A percentile compares a stretch with the other conserved stretches of the same genome.
These are phyloP conservation scores for Venturia carpophila DNA, from an alignment of 2,329 filamentous ascomycete genomes.

Conservation along the genomic window DNA sequence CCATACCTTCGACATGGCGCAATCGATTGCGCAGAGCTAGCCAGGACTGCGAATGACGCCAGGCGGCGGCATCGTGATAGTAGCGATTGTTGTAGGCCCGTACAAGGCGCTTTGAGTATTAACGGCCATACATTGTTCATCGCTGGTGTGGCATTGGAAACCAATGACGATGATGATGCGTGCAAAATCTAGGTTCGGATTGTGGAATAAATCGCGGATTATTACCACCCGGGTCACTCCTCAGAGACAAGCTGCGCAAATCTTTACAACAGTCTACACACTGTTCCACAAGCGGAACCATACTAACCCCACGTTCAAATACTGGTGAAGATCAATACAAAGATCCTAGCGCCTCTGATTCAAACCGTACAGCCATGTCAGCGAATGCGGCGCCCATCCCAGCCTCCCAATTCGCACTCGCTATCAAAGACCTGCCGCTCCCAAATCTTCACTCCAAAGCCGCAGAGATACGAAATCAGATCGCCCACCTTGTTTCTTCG, in stretches of 20 bases:
- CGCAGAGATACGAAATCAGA: constrained; percentile 66
- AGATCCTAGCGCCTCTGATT: no score
- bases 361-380: constrained; percentile 44
- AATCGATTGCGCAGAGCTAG: not conserved
- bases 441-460: constrained; percentile 64
- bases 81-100: not conserved
- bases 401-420: constrained; percentile 55
- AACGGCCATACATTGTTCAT: constrained; percentile 18
- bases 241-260: not conserved
- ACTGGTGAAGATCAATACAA: not conserved
- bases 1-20: not conserved
- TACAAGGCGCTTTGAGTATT: constrained; percentile 10
- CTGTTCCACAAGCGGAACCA: not conserved
- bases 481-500: constrained; percentile 64
- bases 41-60: not conserved
- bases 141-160: constrained; percentile 8
- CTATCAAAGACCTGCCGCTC: constrained; percentile 58
- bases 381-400: constrained; percentile 54
- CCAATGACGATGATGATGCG: not conserved
- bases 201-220: not conserved
- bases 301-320: not conserved
- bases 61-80: not conserved
- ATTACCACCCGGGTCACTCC: not conserved
- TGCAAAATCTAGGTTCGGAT: not conserved
- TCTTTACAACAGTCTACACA: no score